Conservation (phyloP, 495 filamentous ascomycete genomes). For the Hamigera avellanea region DNA sequence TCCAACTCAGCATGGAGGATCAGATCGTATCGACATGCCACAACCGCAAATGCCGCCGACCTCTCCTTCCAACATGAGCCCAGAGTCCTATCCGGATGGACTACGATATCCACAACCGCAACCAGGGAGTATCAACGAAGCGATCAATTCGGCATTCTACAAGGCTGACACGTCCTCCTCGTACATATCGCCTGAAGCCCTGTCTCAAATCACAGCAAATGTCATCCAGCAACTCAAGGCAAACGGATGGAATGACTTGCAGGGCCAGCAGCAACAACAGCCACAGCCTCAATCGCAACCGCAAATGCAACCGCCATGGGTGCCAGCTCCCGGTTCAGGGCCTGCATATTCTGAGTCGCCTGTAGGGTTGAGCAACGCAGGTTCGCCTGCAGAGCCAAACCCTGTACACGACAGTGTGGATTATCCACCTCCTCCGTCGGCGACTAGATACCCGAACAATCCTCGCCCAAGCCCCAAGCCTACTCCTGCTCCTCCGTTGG, state of each 20-base stretch:
- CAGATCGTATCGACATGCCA: slow-evolving; percentile 30
- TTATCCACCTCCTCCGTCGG: slow-evolving; percentile 32
- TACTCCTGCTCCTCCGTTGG: slow-evolving; percentile 9
- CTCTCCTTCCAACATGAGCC: slow-evolving; percentile 10
- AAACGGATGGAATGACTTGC: slow-evolving; percentile 21
- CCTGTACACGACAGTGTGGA: slow-evolving; percentile 18
- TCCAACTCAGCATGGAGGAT: slow-evolving; percentile 21
- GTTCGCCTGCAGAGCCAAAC: slow-evolving; percentile 11
- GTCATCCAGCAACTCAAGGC: slow-evolving; percentile 43
- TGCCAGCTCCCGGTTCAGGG: slow-evolving; percentile 11
- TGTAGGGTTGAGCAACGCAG: slow-evolving; percentile 9
- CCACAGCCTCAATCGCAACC: slow-evolving; percentile 20
- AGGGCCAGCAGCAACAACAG: slow-evolving; percentile 16
- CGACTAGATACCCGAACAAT: slow-evolving; percentile 14
- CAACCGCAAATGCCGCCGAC: slow-evolving; percentile 24
- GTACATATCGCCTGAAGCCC: slow-evolving; percentile 37
- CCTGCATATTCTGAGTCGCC: slow-evolving; percentile 19
- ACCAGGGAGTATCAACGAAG: slow-evolving; percentile 32
- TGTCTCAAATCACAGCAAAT: slow-evolving; percentile 40
- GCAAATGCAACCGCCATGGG: slow-evolving; percentile 7
- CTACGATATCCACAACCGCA: slow-evolving; percentile 11
- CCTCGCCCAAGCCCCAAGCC: slow-evolving; percentile 14
- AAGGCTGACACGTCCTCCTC: slow-evolving; percentile 18
- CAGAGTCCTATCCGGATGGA: slow-evolving; percentile 10
- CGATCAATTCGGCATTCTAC: slow-evolving; percentile 34